These are phyloP conservation scores for Selenicereus undatus DNA, from an alignment of 148 eudicot genomes.

Conservation along the genomic window DNA sequence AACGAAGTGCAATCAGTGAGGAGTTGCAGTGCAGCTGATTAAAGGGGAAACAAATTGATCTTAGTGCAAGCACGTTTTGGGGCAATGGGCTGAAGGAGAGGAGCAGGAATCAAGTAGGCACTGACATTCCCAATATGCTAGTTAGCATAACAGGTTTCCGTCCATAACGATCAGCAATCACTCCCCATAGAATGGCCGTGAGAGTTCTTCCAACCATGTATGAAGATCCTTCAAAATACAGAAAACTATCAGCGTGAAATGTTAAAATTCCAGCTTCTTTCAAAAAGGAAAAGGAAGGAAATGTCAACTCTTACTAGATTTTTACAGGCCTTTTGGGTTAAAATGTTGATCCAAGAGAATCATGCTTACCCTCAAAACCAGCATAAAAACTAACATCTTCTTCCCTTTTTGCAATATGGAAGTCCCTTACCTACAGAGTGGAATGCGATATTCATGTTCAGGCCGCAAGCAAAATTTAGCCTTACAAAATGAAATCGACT, in stretches of 20 bases:
- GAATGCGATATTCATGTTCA: neutral
- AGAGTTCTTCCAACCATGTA: slow-evolving; percentile 75
- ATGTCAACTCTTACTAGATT: neutral
- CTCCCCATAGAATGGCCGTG: slow-evolving; percentile 66
- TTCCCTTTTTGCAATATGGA: slow-evolving; percentile 58
- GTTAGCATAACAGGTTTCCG: slow-evolving; percentile 60
- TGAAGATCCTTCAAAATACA: slow-evolving; percentile 51
- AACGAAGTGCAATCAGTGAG: neutral
- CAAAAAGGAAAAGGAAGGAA: neutral
- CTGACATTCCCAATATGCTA: slow-evolving; percentile 53
- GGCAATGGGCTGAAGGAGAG: neutral
- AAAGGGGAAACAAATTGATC: neutral
- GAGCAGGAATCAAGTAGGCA: neutral
- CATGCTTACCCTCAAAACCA: slow-evolving; percentile 56
- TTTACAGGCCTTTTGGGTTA: neutral
- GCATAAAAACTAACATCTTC: slow-evolving; percentile 75
- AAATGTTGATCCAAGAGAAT: neutral
- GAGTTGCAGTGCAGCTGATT: neutral
- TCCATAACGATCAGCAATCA: slow-evolving; percentile 68
- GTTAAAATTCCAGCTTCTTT: neutral
- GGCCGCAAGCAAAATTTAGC: neutral
- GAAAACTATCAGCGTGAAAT: slow-evolving; percentile 5
- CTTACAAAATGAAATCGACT: neutral
- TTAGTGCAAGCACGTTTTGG: neutral
- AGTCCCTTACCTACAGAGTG: slow-evolving; percentile 47